Percentiles rank a stretch among this genome's conserved stretches.
These are phyloP conservation scores for Symmetrospora coprosmae DNA, from an alignment of 768 basidiomycete species.

Conservation along the genomic window DNA sequence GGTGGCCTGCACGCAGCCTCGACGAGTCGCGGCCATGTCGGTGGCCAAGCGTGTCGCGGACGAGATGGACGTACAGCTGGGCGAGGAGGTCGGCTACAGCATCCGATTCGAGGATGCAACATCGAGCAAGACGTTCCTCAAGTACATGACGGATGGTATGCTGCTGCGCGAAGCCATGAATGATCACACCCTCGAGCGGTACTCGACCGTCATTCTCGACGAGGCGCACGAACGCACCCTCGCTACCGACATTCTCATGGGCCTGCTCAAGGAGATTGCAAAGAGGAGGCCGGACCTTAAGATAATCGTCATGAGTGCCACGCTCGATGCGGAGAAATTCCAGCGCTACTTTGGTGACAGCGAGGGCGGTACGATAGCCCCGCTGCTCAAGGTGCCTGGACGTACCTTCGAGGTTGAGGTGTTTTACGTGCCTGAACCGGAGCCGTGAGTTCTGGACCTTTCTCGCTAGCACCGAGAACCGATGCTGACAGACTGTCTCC, in stretches of 20 bases:
- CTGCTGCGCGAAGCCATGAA: constrained; percentile 63
- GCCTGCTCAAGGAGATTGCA: constrained; percentile 70
- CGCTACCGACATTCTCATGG: constrained; percentile 97
- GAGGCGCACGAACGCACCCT: constrained; percentile 97
- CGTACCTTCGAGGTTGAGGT: constrained; percentile 91
- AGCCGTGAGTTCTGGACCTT: constrained; percentile 40
- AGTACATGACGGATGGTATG: constrained; percentile 99
- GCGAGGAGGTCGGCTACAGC: constrained; percentile 89
- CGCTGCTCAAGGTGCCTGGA: constrained; percentile 47
- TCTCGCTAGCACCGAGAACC: no score
- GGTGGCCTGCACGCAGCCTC: constrained; percentile 90
- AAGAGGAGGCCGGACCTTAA: constrained; percentile 74
- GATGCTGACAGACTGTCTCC: no score
- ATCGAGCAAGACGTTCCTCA: constrained; percentile 78
- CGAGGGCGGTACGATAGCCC: constrained; percentile 36
- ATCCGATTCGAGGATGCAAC: constrained; percentile 99
- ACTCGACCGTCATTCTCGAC: constrained; percentile 95
- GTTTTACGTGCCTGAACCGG: constrained; percentile 35
- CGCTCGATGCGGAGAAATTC: constrained; percentile 90
- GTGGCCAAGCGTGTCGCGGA: constrained; percentile 97
- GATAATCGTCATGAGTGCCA: constrained; percentile 96
- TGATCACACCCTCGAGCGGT: constrained; percentile 70
- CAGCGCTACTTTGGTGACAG: constrained; percentile 67
- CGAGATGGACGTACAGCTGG: constrained; percentile 93
- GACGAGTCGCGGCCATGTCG: constrained; percentile 92